A percentile compares a stretch with the other conserved stretches of the same genome.
These are phyloP conservation scores for Niebla homalea DNA, from an alignment of 495 filamentous ascomycete species.

Conservation along the genomic window DNA sequence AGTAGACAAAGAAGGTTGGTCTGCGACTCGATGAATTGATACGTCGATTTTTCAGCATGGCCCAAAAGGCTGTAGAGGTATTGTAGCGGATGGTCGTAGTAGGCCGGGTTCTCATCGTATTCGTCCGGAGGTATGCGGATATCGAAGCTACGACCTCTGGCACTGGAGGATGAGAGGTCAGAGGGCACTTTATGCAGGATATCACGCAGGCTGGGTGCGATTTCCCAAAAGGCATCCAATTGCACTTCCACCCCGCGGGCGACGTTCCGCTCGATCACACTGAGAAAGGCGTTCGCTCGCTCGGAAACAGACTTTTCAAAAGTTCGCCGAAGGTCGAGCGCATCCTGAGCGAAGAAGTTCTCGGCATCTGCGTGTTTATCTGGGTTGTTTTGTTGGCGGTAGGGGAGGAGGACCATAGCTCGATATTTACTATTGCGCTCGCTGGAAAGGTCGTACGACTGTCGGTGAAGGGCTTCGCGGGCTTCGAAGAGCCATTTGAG, in stretches of 20 bases:
- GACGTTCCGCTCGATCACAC: slow-evolving; percentile 74
- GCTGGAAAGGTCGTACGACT: slow-evolving; percentile 68
- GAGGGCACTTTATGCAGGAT: slow-evolving; percentile 66
- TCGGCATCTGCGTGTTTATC: slow-evolving; percentile 65
- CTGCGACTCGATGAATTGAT: slow-evolving; percentile 93
- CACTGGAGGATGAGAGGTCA: slow-evolving; percentile 22
- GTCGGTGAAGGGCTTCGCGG: slow-evolving; percentile 70
- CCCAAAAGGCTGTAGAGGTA: slow-evolving; percentile 74
- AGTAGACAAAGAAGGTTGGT: slow-evolving; percentile 84
- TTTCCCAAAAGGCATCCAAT: slow-evolving; percentile 92
- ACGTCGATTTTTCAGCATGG: slow-evolving; percentile 80
- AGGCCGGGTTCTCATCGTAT: slow-evolving; percentile 72
- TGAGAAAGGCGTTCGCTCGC: slow-evolving; percentile 65
- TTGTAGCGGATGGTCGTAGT: slow-evolving; percentile 65
- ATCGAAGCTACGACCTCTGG: slow-evolving; percentile 33
- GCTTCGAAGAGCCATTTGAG: slow-evolving; percentile 97
- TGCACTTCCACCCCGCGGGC: slow-evolving; percentile 80
- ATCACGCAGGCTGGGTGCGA: slow-evolving; percentile 66
- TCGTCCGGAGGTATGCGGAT: slow-evolving; percentile 60
- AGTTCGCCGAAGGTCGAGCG: slow-evolving; percentile 47
- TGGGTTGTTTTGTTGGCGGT: slow-evolving; percentile 52
- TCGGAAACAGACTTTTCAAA: slow-evolving; percentile 53
- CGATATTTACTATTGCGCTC: slow-evolving; percentile 79
- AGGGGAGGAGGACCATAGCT: slow-evolving; percentile 65
- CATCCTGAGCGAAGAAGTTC: slow-evolving; percentile 71